Evolutionary conservation across 2,329 filamentous ascomycete species (phyloP).

Genomic region (Gyromitra esculenta): DNA sequence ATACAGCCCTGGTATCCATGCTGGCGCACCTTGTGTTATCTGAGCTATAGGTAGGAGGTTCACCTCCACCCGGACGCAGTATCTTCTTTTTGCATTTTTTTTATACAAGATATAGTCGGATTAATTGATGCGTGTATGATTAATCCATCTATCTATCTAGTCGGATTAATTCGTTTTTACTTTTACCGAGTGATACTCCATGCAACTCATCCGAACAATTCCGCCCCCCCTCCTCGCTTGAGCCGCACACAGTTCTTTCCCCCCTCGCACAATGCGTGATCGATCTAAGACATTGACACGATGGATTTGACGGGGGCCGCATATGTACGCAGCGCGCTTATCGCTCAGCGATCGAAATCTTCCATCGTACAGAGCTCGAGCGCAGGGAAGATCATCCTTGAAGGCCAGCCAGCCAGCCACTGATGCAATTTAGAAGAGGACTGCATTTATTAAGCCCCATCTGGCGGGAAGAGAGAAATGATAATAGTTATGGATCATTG

Average conservation of each 20-base stretch:
- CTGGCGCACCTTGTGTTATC: too few species aligned
- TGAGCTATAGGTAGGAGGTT: too few species aligned
- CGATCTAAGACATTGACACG: slow-evolving; percentile 22
- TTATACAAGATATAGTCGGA: too few species aligned
- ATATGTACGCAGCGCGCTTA: not conserved
- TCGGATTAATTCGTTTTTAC: too few species aligned
- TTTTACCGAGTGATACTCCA: slow-evolving; percentile 1
- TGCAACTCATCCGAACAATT: not conserved
- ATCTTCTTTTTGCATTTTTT: too few species aligned
- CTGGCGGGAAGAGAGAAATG: not conserved
- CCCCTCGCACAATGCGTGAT: not conserved
- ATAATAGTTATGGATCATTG: not conserved
- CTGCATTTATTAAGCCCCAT: slow-evolving; percentile 11
- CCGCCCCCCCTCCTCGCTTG: not conserved
- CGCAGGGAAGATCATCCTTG: slow-evolving; percentile 28
- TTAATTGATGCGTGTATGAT: too few species aligned
- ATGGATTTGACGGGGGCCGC: not conserved
- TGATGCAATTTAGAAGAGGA: not conserved
- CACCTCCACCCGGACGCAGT: too few species aligned
- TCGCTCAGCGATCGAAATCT: slow-evolving; percentile 6
- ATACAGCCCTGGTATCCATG: too few species aligned
- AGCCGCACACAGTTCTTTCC: not conserved
- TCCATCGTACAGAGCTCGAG: not conserved
- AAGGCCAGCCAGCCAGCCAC: not conserved
- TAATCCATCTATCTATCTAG: too few species aligned